phyloP scores from a whole-genome alignment of 1,139 yeast genomes.

The Scheffersomyces segobiensis region DNA sequence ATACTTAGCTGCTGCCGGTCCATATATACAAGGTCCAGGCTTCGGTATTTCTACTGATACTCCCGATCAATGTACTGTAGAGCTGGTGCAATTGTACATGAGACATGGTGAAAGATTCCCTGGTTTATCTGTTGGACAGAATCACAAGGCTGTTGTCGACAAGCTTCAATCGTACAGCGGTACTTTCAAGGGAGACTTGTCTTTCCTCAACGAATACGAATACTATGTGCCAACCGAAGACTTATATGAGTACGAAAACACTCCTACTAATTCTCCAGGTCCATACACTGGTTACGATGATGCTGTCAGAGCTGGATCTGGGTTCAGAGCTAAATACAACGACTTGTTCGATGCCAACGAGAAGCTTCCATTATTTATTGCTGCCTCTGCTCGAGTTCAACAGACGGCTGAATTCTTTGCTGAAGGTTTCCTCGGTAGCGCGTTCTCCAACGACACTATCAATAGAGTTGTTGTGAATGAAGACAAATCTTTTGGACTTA shows the following conservation, averaged over 20 bases:
- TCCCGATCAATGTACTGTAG: conserved; percentile 54
- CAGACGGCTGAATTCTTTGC: conserved; percentile 32
- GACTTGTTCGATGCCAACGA: conserved; percentile 16
- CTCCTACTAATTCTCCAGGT: conserved; percentile 7
- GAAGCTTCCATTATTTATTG: conserved; percentile 31
- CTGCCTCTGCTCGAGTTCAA: conserved; percentile 28
- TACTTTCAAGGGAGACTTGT: conserved; percentile 22
- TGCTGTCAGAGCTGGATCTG: conserved; percentile 31
- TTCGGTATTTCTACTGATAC: conserved; percentile 42
- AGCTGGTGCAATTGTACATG: conserved; percentile 58
- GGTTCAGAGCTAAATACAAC: conserved; percentile 31
- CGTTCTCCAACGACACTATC: conserved; percentile 6
- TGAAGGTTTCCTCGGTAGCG: conserved; percentile 20
- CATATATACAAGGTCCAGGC: conserved; percentile 43
- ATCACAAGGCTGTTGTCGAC: conserved; percentile 19
- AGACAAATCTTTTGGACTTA: conserved; percentile 24
- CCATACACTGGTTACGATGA: conserved; percentile 20
- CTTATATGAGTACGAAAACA: conserved; percentile 19
- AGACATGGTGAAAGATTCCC: conserved; percentile 77
- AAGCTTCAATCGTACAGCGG: conserved; percentile 19
- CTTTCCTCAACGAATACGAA: conserved; percentile 26
- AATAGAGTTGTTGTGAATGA: conserved; percentile 25
- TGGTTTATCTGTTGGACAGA: conserved; percentile 20
- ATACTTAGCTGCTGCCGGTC: conserved; percentile 46
- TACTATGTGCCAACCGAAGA: conserved; percentile 20